Base-by-base conservation (phyloP, 805 yeast genomes). In the Allodekkera sacchari region DNA sequence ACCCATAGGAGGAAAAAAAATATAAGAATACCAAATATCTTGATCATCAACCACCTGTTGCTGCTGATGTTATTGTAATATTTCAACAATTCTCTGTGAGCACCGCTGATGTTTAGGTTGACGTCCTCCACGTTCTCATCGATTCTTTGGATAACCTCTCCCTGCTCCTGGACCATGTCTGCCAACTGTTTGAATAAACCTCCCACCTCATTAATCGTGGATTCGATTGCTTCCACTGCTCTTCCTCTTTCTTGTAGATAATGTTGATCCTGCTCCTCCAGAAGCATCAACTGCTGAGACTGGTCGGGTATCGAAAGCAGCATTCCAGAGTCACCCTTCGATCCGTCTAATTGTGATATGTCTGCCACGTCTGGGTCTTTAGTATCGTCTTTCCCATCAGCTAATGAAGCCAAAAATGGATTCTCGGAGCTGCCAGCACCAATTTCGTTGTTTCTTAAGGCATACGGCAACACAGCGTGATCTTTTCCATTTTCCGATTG, bases 151-250 rank as follows among this genome's bases (percentile, higher is more conserved):
- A 92, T 89, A 11, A 82, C 83, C 47, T 92, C 98, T 25, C 97
- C 89, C 59, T 92, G 98, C 55, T 92, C 97, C 39, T 83, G 87
- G 6, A 92, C 96, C 97, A 92, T 89, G 1, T 94, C 81, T 5
- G 97, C 95, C 46, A 92, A 66, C 57, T 92, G 98, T 47, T 83
- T 89, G 61, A 92, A 92, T 38, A 92, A 66, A 30, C 83, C 81
- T 26, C 98, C 98, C 30, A 92, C 95, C 56, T 92, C 97, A 50
- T 89, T 89, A 39, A 92, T 92, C 0, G 98, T 92, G n/a, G 85
- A 71, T 53, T 92, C 98, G 31, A 92, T 92, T 0, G 96, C 84
- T 52, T 89, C 97, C 31, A 92, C 96, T 0, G 98, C 98, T 28
- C 77, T 56, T 46, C 77, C 79, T 48, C 98, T 70, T 44, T 82